A percentile compares a stretch with the other conserved stretches of the same genome.
Conservation (phyloP, 179 eudicot species). For the Camellia oleifera region DNA sequence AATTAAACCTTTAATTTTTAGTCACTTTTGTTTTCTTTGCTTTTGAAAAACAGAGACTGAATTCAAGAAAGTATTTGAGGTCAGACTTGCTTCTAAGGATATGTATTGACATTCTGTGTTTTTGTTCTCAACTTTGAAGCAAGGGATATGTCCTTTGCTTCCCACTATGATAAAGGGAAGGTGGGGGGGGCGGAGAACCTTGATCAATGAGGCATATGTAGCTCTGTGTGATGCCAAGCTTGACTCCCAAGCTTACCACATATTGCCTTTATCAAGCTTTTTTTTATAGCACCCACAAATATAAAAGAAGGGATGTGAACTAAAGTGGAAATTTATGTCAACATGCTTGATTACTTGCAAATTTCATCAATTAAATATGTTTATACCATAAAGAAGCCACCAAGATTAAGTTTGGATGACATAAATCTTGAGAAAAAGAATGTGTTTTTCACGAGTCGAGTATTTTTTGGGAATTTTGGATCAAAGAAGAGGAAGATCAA, state of each 20-base stretch:
- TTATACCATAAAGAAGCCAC: not conserved
- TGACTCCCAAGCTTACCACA: constrained; percentile 40
- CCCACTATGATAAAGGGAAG: constrained; percentile 45
- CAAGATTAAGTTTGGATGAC: too few relatives aligned
- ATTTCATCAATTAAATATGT: not conserved
- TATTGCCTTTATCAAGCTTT: constrained; percentile 1
- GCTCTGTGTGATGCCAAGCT: constrained; percentile 54
- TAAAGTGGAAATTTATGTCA: not conserved
- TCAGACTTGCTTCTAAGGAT: not conserved
- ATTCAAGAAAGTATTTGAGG: not conserved
- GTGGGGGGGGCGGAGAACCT: constrained; percentile 20
- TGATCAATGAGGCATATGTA: constrained; percentile 23
- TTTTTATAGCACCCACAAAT: not conserved
- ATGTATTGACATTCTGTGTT: constrained; percentile 15
- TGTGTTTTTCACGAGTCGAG: too few relatives aligned
- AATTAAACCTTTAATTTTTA: not conserved
- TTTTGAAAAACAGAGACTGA: not conserved
- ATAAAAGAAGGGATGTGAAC: not conserved
- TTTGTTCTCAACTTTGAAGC: constrained; percentile 16
- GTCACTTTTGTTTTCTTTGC: not conserved
- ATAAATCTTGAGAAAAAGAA: too few relatives aligned
- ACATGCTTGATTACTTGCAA: not conserved
- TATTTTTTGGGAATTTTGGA: too few relatives aligned
- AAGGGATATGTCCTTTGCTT: constrained; percentile 47
- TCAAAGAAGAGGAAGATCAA: too few relatives aligned